Evolutionary conservation across 2,329 filamentous ascomycete genomes (phyloP).

Genomic region (Clarireedia homoeocarpa): DNA sequence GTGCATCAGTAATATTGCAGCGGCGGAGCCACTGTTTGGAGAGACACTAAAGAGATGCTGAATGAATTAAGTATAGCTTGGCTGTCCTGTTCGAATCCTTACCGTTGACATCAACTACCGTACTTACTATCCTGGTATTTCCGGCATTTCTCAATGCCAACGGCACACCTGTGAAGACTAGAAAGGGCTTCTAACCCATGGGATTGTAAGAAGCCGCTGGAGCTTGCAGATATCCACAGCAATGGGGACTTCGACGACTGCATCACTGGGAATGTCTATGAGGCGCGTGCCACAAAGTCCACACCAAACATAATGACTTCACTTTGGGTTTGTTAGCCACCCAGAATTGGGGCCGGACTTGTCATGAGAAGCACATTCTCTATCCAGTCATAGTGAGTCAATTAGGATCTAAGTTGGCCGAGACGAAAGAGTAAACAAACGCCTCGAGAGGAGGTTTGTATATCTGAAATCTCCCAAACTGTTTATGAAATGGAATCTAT

Average conservation of each 20-base stretch:
- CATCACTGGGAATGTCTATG: constrained; percentile 48
- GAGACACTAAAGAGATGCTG: constrained; percentile 42
- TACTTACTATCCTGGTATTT: constrained; percentile 64
- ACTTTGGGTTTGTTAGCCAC: background rate
- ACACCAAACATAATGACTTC: constrained; percentile 42
- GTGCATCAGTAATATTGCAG: constrained; percentile 84
- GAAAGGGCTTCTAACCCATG: constrained; percentile 87
- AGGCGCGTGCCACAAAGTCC: constrained; percentile 49
- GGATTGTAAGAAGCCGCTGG: constrained; percentile 77
- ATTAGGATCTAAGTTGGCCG: background rate
- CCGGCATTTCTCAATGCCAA: constrained; percentile 82
- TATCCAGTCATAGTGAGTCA: constrained; percentile 1
- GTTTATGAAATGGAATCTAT: no score
- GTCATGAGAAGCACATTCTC: background rate
- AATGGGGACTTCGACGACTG: constrained; percentile 49
- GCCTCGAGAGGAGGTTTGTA: no score
- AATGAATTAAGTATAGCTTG: constrained; percentile 42
- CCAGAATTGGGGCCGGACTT: background rate
- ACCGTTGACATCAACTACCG: constrained; percentile 57
- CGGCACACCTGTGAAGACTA: constrained; percentile 59
- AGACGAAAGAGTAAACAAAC: no score
- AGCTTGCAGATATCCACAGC: constrained; percentile 73
- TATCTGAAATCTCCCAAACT: no score
- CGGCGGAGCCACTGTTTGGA: constrained; percentile 88
- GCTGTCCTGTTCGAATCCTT: constrained; percentile 74